These are phyloP conservation scores for Penicillium maclennaniae DNA, from an alignment of 495 filamentous ascomycete species.

Conservation along the genomic window DNA sequence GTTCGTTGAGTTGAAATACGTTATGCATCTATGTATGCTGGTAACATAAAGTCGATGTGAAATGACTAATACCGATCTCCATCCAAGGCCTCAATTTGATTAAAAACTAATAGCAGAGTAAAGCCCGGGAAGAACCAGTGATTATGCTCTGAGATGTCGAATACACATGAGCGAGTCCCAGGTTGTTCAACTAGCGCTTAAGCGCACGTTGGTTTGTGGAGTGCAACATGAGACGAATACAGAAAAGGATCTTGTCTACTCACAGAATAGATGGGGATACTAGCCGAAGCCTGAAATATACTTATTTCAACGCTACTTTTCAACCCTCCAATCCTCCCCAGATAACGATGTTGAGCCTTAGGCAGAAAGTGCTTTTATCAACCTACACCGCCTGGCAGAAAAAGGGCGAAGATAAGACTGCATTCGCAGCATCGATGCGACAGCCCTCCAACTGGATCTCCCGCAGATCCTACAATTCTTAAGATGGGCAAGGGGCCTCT, in stretches of 20 bases:
- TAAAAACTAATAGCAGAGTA: neutral
- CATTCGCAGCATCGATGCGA: neutral
- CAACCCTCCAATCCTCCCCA: too few relatives aligned
- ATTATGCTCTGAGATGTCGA: neutral
- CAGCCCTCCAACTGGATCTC: neutral
- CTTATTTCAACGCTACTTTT: too few relatives aligned
- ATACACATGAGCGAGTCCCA: neutral
- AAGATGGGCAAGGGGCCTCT: slow-evolving; percentile 27
- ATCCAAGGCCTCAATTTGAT: neutral
- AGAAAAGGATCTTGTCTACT: too few relatives aligned
- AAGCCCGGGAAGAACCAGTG: neutral
- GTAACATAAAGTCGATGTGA: too few relatives aligned
- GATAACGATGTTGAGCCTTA: too few relatives aligned
- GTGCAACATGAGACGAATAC: too few relatives aligned
- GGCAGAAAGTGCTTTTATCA: neutral
- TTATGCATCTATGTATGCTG: too few relatives aligned
- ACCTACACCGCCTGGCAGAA: slow-evolving; percentile 18
- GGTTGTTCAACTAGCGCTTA: neutral
- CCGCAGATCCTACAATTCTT: neutral
- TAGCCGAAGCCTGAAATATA: too few relatives aligned
- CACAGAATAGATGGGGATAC: too few relatives aligned
- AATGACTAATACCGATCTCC: neutral
- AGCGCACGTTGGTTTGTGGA: too few relatives aligned
- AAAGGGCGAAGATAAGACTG: slow-evolving; percentile 20
- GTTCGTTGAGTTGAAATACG: too few relatives aligned